Percentiles rank a stretch among this genome's conserved stretches.
phyloP scores from a whole-genome alignment of 495 filamentous ascomycete genomes.

The Parachaetomium inaequale region DNA sequence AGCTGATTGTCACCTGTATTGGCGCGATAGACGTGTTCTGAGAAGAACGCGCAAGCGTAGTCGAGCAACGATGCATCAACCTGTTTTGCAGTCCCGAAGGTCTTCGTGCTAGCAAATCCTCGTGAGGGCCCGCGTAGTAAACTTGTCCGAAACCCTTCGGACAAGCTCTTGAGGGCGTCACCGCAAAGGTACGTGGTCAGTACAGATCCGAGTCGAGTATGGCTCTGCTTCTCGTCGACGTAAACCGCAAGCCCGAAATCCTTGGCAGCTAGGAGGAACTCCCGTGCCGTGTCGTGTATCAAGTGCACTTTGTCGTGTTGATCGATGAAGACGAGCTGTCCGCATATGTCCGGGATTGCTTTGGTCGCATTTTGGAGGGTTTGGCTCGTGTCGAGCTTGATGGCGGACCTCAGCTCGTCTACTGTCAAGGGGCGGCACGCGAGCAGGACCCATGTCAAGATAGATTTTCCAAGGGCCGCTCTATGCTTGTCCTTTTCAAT shows the following conservation, averaged over 20 bases:
- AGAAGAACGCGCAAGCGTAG: constrained; percentile 30
- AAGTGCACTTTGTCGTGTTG: constrained; percentile 24
- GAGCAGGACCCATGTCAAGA: constrained; percentile 31
- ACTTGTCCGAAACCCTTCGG: not conserved
- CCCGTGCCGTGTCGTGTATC: constrained; percentile 35
- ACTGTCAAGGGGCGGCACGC: constrained; percentile 29
- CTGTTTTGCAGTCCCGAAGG: not conserved
- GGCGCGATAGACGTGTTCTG: constrained; percentile 27
- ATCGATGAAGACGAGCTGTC: constrained; percentile 33
- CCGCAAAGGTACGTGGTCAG: constrained; percentile 26
- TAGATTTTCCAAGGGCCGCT: constrained; percentile 21
- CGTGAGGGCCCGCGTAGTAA: not conserved
- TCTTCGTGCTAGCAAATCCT: not conserved
- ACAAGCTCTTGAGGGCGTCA: constrained; percentile 20
- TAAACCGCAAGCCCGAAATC: constrained; percentile 14
- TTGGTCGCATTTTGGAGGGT: constrained; percentile 27
- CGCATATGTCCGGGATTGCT: constrained; percentile 29
- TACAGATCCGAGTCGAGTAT: constrained; percentile 23
- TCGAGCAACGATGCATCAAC: constrained; percentile 23
- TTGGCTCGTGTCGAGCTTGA: constrained; percentile 32
- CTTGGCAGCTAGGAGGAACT: constrained; percentile 29
- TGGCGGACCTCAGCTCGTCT: constrained; percentile 25
- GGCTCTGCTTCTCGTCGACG: constrained; percentile 19
- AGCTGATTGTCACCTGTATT: constrained; percentile 19
- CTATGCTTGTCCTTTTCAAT: constrained; percentile 23